Base-by-base conservation (phyloP, 495 filamentous ascomycete genomes). In the Xylaria castorea region DNA sequence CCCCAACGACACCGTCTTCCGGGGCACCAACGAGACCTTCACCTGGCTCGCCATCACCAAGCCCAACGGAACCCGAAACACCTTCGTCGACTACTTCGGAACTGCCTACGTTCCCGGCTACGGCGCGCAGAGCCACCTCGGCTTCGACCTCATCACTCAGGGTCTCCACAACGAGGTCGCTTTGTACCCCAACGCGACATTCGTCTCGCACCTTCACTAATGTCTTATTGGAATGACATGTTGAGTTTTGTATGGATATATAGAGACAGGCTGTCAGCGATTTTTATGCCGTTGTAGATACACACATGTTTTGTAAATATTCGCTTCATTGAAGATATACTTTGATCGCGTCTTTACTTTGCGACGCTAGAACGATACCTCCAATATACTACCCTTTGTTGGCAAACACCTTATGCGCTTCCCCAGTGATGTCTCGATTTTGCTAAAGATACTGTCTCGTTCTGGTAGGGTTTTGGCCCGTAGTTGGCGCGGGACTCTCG, bases 11-110 rank as follows among this genome's bases (percentile, higher is more conserved):
- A 71, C 38, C 30, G 51, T 72, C 16, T 42, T 57, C 38, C 57
- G 42, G 4, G 67, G 65, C 9, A 61, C 64, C 64, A 71, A 71
- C 46, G 71, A 72, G 25, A 61, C 63, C 34, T 53, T 74, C 27
- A 74, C 66, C n/a, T 75, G 65, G 57, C 58, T 71, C 25, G 68
- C 73, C 46, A 22, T 53, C 53, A 65, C 22, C 20, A 77, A 77
- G 60, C 73, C 75, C 12, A 51, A 44, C 32, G 70, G 36, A 30
- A 75, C 75, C 18, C 48, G 65, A 18, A 34, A 34, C 34, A 68
- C 65, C 27, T 68, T 68, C 34, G 27, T 68, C 34, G 65, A 68
- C 48, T 42, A 40, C 5, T 68, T 55, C 27, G 65, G 65, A n/a
- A 22, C 18, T 8, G 30, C 65, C 7, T 68, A 68, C 25, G 65